Evolutionary conservation across 192 early-diverging fungal species (phyloP), one percentile per base, ranked within the genome.

Genomic region (Backusella macrospora): DNA sequence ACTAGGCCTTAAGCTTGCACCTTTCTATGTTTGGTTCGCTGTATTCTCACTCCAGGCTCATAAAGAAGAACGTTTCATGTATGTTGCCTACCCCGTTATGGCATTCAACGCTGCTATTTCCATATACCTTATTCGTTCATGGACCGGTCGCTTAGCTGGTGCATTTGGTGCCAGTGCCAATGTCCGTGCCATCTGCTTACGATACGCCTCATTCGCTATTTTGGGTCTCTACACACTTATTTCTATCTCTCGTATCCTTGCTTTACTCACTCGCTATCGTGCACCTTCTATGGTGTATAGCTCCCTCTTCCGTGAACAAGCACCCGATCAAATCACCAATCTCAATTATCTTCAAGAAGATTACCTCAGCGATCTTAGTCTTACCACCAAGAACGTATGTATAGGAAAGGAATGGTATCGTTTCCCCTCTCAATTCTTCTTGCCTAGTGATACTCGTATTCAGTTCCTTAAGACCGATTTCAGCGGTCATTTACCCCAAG

Each of bases 1-100:
- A 55, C 79, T 93, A 2, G 37, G 84, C 14, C 78, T 86, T 49
- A 88, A 90, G 63, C 79, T 95, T 1, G 42, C 80, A 52, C 92
- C 92, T 8, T 91, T 97, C 34, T 91, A 92, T 49, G 46, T 95
- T 15, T 91, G 89, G 89, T 83, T 98, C 37, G 63, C 73, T 3
- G 89, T 93, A 29, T 96, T 99, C 70, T 91, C 90, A 3, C 23
- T 86, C 12, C 96, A 97, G 79, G 90, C 95, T n/a, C 98, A 99
- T 85, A 99, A 99, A 81, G 98, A 99, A 75, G 98, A 99, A 72
- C 87, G 98, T 4, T 99, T 99, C 73, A 73, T 99, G 73, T 96
- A 85, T 80, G 92, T 98, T 18, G 91, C 92, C 1, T 99, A 97
- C 76, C 98, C 98, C 45, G 73, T 94, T 46, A 79, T 99, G 37